phyloP scores from a whole-genome alignment of 2,329 filamentous ascomycete genomes.

The Phyllachora maydis region DNA sequence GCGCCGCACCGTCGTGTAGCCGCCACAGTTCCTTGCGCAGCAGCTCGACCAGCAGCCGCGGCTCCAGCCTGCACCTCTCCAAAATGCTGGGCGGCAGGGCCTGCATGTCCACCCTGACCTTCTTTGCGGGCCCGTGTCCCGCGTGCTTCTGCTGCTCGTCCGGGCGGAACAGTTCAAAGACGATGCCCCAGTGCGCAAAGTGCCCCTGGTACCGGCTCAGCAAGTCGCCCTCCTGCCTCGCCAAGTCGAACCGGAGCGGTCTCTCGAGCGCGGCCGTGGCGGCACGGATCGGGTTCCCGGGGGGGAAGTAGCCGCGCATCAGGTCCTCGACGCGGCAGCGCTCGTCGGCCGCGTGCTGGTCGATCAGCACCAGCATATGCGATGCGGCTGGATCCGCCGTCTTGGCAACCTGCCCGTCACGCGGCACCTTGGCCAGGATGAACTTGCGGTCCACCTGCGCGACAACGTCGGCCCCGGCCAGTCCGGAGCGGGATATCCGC shows the following conservation, averaged over 20 bases:
- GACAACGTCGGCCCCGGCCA: constrained; percentile 44
- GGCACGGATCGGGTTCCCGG: constrained; percentile 2
- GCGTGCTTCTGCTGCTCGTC: not conserved
- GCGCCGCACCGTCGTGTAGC: constrained; percentile 23
- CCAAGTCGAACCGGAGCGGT: constrained; percentile 44
- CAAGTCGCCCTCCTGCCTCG: constrained; percentile 34
- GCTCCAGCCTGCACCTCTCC: constrained; percentile 56
- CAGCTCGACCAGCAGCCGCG: constrained; percentile 50
- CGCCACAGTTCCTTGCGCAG: constrained; percentile 58
- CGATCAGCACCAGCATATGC: constrained; percentile 48
- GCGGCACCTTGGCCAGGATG: constrained; percentile 44
- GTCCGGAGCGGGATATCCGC: constrained; percentile 37
- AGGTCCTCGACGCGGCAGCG: constrained; percentile 60
- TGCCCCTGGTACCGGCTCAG: constrained; percentile 29
- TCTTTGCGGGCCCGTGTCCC: not conserved
- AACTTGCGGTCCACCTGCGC: constrained; percentile 83
- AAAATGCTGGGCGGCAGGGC: constrained; percentile 50
- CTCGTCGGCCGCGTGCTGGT: constrained; percentile 93
- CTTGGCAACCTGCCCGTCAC: constrained; percentile 2
- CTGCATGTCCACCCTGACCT: constrained; percentile 3
- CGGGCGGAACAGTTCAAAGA: constrained; percentile 22
- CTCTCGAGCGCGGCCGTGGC: constrained; percentile 20
- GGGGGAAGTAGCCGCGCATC: constrained; percentile 29
- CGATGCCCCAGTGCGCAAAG: constrained; percentile 58
- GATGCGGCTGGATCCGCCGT: not conserved